Conservation (phyloP, 345 rosid species). For the Linum usitatissimum region DNA sequence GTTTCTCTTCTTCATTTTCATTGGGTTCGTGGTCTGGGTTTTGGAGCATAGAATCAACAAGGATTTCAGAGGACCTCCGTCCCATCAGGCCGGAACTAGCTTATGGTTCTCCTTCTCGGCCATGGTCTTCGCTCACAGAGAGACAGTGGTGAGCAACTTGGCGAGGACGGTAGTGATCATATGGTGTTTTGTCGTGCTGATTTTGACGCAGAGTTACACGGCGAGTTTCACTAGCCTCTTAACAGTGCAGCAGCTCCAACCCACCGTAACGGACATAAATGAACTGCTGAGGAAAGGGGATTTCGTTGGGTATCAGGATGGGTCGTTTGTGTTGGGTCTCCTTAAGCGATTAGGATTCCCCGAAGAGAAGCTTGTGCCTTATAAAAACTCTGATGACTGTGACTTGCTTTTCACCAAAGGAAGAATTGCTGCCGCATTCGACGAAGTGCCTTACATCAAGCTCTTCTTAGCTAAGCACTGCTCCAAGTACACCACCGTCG, state of each 20-base stretch:
- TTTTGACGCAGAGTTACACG: constrained; percentile 19
- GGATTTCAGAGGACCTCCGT: constrained; percentile 68
- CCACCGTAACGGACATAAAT: constrained; percentile 7
- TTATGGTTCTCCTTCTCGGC: constrained; percentile 55
- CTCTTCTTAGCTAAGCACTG: neutral
- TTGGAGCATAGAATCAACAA: constrained; percentile 59
- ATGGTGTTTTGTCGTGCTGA: constrained; percentile 18
- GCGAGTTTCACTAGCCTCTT: constrained; percentile 19
- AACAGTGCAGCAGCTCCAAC: constrained; percentile 19
- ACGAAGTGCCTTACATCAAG: neutral
- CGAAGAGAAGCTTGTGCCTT: constrained; percentile 1
- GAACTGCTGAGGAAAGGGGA: constrained; percentile 6
- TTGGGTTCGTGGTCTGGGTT: constrained; percentile 63
- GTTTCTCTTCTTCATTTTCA: constrained; percentile 35
- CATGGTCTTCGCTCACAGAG: constrained; percentile 20
- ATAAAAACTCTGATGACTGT: neutral
- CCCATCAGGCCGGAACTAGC: constrained; percentile 47
- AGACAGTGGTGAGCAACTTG: constrained; percentile 12
- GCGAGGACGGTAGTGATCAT: constrained; percentile 16
- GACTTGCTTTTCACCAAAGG: neutral
- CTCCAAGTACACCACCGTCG: neutral
- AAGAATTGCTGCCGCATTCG: neutral
- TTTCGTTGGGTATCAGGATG: constrained; percentile 17
- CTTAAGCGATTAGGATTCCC: neutral
- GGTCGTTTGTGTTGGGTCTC: constrained; percentile 10